Base-by-base conservation (phyloP, 1,139 yeast species). In the Komagataea norvegica region DNA sequence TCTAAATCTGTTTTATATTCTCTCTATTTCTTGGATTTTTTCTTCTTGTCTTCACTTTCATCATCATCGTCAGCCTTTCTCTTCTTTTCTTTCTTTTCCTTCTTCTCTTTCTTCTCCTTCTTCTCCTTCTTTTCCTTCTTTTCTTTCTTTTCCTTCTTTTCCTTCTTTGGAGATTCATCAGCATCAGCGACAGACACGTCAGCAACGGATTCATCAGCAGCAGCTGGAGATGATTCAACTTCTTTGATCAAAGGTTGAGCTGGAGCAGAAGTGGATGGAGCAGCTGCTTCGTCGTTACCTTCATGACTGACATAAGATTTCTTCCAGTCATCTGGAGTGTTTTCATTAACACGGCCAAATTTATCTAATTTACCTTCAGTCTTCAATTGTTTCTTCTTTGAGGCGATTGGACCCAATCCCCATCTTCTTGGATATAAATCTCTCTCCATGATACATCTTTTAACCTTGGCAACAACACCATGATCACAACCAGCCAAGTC, bases 401-500 rank as follows among this genome's bases (percentile, higher is more conserved):
- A 89, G 47, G 98, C 98, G 61, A 89, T 87, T 57, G 98, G 98
- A 55, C 98, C 98, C 57, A 91, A 72, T 48, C 98, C 98, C 98
- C 98, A 91, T 77, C 97, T 83, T 77, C 98, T 85, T 68, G 98
- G 98, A 67, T 91, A 91, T 40, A 95, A 79, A 65, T 91, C 98
- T 72, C 98, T 83, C 72, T 91, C 98, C 98, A 91, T 91, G 56
- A 91, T 91, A 72, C 97, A 89, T 72, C 98, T 86, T 77, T 91
- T 91, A 60, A 91, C 95, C 72, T 87, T 88, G 51, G 98, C 96
- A 57, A 91, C 98, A 49, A 89, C 89, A 56, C 98, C 98, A 64
- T 91, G 98, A 65, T 91, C 98, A 68, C 97, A 89, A 29, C 94
- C 71, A 48, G 96, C 91, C 56, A 91, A 75, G 62, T 91, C 98